Evolutionary conservation across 2,329 filamentous ascomycete genomes (phyloP), one percentile per base, ranked within the genome.

Genomic region (Colletotrichum brevisporum): DNA sequence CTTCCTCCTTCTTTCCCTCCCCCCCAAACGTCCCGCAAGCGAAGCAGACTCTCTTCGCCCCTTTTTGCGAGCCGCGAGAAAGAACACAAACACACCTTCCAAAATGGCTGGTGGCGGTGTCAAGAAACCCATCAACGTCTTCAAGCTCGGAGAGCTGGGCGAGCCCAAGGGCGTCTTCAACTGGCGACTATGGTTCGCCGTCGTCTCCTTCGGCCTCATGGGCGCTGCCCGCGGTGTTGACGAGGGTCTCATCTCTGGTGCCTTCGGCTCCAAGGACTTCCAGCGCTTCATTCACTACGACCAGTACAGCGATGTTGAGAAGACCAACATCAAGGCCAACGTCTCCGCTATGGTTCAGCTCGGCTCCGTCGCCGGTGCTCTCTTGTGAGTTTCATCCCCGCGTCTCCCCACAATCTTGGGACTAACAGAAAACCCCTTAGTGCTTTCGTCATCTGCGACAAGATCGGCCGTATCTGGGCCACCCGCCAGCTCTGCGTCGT

Each of bases 261-360:
- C 91, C 15, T 90, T 92, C 78, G 88, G 89, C 75, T 89, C 89
- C n/a, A 83, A 85, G 71, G 83, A 90, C 59, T 93, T 93, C 77
- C 85, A 90, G 73, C 72, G 78, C 1, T 84, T 83, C 41, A 91
- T 93, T 76, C 75, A 88, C 72, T 88, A 90, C 70, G 79, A 83
- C 6, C 81, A 83, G 2, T 89, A 90, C 74, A 82, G 79, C 53
- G 74, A 79, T 0, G 81, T 85, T 4, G 84, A 88, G 54, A 83
- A 87, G 75, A 90, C 91, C 70, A 90, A 92, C 77, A 90, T 91
- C 81, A 90, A 92, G 79, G 90, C 87, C 73, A 95, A 95, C 78
- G 91, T 95, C 63, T 91, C 92, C 2, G 88, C 91, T 55, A 95
- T 95, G 92, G 92, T 95, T 0, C 92, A 94, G 79, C 89, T 94